A percentile compares a stretch with the other conserved stretches of the same genome.
Evolutionary conservation across 805 yeast genomes (phyloP).

Genomic region (Hanseniaspora mollemarum): DNA sequence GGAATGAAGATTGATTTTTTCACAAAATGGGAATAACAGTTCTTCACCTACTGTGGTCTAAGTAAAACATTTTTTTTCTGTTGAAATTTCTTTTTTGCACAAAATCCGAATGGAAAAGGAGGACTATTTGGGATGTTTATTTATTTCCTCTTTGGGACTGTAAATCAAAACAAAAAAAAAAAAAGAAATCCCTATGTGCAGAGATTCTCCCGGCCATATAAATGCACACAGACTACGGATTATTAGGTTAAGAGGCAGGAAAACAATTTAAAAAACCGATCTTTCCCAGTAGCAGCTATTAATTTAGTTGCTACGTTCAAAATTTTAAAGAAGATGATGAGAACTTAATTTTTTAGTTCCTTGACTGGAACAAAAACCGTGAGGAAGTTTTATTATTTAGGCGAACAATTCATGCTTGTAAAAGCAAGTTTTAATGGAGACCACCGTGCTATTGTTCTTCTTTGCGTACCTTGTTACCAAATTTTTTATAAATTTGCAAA

Average conservation of each 20-base stretch:
- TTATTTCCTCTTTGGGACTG: not conserved
- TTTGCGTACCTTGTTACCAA: slow-evolving; percentile 17
- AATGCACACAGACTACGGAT: too few relatives aligned
- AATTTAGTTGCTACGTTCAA: slow-evolving; percentile 9
- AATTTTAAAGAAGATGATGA: slow-evolving; percentile 16
- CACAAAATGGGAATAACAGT: not conserved
- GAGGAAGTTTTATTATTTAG: slow-evolving; percentile 14
- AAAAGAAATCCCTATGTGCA: too few relatives aligned
- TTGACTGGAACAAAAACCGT: slow-evolving; percentile 14
- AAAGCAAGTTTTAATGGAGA: slow-evolving; percentile 15
- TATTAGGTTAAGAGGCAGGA: not conserved
- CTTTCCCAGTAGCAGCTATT: slow-evolving; percentile 14
- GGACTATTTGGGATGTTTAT: too few relatives aligned
- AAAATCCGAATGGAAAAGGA: too few relatives aligned
- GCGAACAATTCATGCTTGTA: slow-evolving; percentile 14
- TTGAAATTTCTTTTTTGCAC: too few relatives aligned
- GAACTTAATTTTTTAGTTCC: slow-evolving; percentile 9
- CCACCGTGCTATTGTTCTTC: slow-evolving; percentile 16
- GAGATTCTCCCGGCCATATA: too few relatives aligned
- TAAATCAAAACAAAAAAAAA: too few relatives aligned
- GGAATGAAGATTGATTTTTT: not conserved
- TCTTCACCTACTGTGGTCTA: not conserved
- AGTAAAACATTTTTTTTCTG: slow-evolving; percentile 1
- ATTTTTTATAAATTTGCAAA: slow-evolving; percentile 10
- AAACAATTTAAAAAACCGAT: slow-evolving; percentile 1